phyloP scores from a whole-genome alignment of 2,329 filamentous ascomycete genomes.

The Sporothrix pallida region DNA sequence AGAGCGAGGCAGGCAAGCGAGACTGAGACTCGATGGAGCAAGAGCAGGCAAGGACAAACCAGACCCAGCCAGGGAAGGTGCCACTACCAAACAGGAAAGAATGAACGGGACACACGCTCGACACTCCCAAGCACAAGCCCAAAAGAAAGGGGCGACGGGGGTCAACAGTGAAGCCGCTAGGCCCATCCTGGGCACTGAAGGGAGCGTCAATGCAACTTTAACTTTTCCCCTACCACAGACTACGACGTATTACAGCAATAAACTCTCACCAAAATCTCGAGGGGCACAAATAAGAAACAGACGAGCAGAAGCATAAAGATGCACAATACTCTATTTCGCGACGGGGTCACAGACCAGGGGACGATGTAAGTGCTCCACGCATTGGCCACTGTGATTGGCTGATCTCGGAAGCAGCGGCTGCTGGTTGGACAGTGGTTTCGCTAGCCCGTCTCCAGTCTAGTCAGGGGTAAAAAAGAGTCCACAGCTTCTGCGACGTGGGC shows the following conservation, averaged over 20 bases:
- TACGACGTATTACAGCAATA: no score
- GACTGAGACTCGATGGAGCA: background rate
- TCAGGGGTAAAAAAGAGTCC: slow-evolving; percentile 26
- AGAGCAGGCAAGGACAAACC: background rate
- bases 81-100: slow-evolving; percentile 23
- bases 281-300: slow-evolving; percentile 9
- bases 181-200: slow-evolving; percentile 11
- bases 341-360: background rate
- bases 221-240: background rate
- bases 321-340: slow-evolving; percentile 22
- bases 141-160: slow-evolving; percentile 9
- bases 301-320: slow-evolving; percentile 23
- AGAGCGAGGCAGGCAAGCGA: slow-evolving; percentile 8
- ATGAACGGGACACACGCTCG: background rate
- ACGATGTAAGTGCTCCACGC: background rate
- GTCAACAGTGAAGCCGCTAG: slow-evolving; percentile 26
- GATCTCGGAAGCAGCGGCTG: background rate
- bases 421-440: slow-evolving; percentile 1
- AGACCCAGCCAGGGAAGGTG: background rate
- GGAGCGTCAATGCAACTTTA: slow-evolving; percentile 26
- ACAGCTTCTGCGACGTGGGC: slow-evolving; percentile 17
- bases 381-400: slow-evolving; percentile 9
- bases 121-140: background rate
- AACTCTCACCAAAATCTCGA: background rate
- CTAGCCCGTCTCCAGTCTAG: slow-evolving; percentile 13